Evolutionary conservation across 1,284 basidiomycete genomes (phyloP).

Genomic region (Ustilago crameri): DNA sequence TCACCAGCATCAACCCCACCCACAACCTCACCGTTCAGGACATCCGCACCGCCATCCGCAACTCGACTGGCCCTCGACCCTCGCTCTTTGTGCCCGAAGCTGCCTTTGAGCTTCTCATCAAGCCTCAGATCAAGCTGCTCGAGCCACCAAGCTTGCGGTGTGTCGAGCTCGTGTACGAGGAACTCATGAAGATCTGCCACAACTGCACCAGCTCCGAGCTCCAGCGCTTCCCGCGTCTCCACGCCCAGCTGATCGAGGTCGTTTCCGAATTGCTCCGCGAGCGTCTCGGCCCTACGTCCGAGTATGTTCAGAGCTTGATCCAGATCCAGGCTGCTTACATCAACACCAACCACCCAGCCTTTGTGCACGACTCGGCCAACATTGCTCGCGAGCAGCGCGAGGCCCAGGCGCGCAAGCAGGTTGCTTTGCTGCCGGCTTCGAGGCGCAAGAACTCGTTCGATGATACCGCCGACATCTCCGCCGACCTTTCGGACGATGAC

Average conservation of each 20-base stretch:
- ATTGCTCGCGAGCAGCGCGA: slow-evolving; percentile 65
- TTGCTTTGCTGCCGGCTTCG: slow-evolving; percentile 66
- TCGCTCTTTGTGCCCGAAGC: slow-evolving; percentile 97
- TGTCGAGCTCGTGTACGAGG: slow-evolving; percentile 98
- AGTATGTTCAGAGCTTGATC: slow-evolving; percentile 94
- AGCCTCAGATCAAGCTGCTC: slow-evolving; percentile 97
- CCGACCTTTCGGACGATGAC: slow-evolving; percentile 55
- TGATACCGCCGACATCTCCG: slow-evolving; percentile 42
- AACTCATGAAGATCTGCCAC: slow-evolving; percentile 99
- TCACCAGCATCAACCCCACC: slow-evolving; percentile 89
- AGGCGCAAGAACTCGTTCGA: slow-evolving; percentile 63
- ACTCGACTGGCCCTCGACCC: slow-evolving; percentile 95
- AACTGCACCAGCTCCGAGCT: slow-evolving; percentile 93
- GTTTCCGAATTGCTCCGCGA: slow-evolving; percentile 95
- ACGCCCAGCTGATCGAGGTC: slow-evolving; percentile 94
- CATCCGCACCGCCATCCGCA: slow-evolving; percentile 96
- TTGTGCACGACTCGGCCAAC: slow-evolving; percentile 73
- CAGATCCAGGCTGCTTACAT: slow-evolving; percentile 98
- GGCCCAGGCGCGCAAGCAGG: slow-evolving; percentile 52
- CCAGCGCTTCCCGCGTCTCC: slow-evolving; percentile 93
- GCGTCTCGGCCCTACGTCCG: slow-evolving; percentile 92
- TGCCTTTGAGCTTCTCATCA: slow-evolving; percentile 96
- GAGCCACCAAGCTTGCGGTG: slow-evolving; percentile 93
- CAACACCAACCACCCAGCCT: slow-evolving; percentile 96
- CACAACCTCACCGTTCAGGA: slow-evolving; percentile 91